Evolutionary conservation across 495 filamentous ascomycete species (phyloP).

Genomic region (Daldinia bambusicola): DNA sequence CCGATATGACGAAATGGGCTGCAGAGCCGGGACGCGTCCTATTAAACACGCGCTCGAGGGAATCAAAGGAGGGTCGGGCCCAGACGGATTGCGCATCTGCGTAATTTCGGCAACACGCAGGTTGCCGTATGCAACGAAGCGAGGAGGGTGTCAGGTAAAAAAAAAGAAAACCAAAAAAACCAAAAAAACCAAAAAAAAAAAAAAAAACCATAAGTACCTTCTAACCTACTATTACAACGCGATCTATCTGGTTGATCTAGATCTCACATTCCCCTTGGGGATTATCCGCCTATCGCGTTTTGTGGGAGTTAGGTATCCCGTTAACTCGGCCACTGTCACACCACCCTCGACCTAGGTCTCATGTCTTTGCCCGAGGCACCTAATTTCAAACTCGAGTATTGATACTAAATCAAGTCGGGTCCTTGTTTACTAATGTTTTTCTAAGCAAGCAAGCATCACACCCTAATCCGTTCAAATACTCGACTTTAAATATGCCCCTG

Average conservation of each 20-base stretch:
- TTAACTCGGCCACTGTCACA: background rate
- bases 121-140: slow-evolving; percentile 1
- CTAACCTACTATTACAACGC: background rate
- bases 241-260: background rate
- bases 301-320: no score
- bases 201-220: background rate
- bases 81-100: background rate
- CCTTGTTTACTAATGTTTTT: background rate
- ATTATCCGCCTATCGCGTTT: slow-evolving; percentile 3
- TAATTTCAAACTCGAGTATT: background rate
- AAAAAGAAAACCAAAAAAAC: no score
- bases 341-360: no score
- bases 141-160: background rate
- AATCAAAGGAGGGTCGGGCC: background rate
- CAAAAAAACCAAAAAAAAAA: no score
- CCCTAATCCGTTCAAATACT: no score
- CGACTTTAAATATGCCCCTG: no score
- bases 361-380: no score
- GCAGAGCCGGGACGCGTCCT: background rate
- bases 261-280: slow-evolving; percentile 1
- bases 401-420: background rate
- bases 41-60: background rate
- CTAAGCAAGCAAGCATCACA: no score
- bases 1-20: background rate
- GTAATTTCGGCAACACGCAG: slow-evolving; percentile 18